phyloP scores from a whole-genome alignment of 2,329 filamentous ascomycete species.

The Monilinia laxa region DNA sequence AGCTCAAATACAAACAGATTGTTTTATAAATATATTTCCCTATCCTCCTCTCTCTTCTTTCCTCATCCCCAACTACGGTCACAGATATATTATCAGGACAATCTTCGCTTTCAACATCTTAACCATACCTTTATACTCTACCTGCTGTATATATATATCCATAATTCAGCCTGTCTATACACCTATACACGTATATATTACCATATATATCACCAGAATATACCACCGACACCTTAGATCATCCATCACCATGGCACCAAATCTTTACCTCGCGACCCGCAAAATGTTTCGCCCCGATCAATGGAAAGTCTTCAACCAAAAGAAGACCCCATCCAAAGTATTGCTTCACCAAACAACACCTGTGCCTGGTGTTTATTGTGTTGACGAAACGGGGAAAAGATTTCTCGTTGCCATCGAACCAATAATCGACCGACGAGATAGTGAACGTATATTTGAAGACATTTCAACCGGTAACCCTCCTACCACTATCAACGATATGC shows the following conservation, averaged over 20 bases:
- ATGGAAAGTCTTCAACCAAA: background rate
- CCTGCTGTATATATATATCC: background rate
- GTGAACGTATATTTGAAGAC: constrained; percentile 22
- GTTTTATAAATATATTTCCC: background rate
- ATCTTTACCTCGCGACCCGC: background rate
- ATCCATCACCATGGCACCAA: background rate
- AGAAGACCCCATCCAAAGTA: background rate
- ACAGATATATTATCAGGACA: background rate
- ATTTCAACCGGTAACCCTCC: background rate
- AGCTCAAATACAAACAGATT: background rate
- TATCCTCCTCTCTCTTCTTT: background rate
- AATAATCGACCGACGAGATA: constrained; percentile 22
- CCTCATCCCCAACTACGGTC: background rate
- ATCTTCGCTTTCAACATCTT: background rate
- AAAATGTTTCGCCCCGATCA: background rate
- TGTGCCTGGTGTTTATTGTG: constrained; percentile 29
- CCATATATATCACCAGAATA: no score
- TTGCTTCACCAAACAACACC: constrained; percentile 13
- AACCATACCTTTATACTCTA: background rate
- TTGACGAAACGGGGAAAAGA: background rate
- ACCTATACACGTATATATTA: background rate
- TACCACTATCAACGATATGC: background rate
- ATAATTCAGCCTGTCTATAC: background rate
- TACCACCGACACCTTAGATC: background rate
- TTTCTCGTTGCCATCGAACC: constrained; percentile 16